These are phyloP conservation scores for Leccinum subtestaceum DNA, from an alignment of 768 basidiomycete species.

Conservation along the genomic window DNA sequence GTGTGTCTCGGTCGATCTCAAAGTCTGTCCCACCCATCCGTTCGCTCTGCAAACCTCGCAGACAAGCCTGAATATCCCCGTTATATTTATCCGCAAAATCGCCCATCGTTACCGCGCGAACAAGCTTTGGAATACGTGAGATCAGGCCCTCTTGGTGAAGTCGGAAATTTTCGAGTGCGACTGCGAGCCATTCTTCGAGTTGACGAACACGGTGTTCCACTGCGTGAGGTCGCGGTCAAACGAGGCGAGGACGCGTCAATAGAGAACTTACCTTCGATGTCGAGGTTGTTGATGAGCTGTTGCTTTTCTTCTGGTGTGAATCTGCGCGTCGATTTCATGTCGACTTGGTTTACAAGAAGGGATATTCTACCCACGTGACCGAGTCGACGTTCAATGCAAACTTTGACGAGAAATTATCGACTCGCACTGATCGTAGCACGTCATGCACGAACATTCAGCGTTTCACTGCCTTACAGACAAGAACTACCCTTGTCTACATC, in stretches of 20 bases:
- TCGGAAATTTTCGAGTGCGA: slow-evolving; percentile 70
- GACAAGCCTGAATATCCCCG: slow-evolving; percentile 69
- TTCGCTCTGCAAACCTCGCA: slow-evolving; percentile 67
- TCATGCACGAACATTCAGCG: slow-evolving; percentile 9
- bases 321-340: slow-evolving; percentile 33
- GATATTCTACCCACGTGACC: not conserved
- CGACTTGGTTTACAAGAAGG: no score
- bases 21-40: slow-evolving; percentile 49
- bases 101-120: slow-evolving; percentile 68
- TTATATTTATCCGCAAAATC: slow-evolving; percentile 79
- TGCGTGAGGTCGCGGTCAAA: slow-evolving; percentile 25
- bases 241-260: no score
- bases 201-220: slow-evolving; percentile 74
- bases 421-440: slow-evolving; percentile 15
- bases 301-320: slow-evolving; percentile 69
- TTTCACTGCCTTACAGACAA: slow-evolving; percentile 1
- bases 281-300: slow-evolving; percentile 72
- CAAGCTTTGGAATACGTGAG: slow-evolving; percentile 69
- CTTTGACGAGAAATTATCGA: slow-evolving; percentile 3
- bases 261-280: slow-evolving; percentile 61
- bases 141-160: slow-evolving; percentile 75
- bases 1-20: slow-evolving; percentile 63
- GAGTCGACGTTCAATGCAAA: slow-evolving; percentile 6
- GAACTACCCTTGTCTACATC: not conserved
- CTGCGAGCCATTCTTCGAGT: slow-evolving; percentile 71